Conservation (phyloP, 202 grass and related monocot genomes). For the Cymbopogon flexuosus region DNA sequence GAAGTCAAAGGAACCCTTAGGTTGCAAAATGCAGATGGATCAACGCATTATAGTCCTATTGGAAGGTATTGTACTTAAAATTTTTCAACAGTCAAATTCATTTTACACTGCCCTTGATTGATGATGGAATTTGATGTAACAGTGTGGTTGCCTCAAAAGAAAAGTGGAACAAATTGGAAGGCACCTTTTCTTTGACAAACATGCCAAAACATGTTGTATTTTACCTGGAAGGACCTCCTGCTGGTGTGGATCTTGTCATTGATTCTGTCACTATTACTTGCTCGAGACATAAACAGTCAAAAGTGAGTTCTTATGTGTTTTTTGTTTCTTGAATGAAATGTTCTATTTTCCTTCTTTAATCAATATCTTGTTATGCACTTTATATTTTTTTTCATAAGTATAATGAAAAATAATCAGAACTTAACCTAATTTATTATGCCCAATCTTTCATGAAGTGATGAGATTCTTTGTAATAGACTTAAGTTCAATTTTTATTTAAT, state of each 20-base stretch:
- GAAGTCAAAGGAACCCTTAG: slow-evolving; percentile 70
- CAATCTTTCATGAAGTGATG: background rate
- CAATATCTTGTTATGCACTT: background rate
- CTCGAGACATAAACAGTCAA: slow-evolving; percentile 42
- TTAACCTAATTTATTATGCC: background rate
- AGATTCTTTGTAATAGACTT: slow-evolving; percentile 1
- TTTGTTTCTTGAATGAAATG: background rate
- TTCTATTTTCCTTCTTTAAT: background rate
- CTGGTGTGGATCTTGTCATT: slow-evolving; percentile 72
- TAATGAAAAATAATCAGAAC: slow-evolving; percentile 12
- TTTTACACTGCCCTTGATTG: slow-evolving; percentile 13
- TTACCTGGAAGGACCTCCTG: slow-evolving; percentile 78
- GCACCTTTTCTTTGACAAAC: slow-evolving; percentile 59
- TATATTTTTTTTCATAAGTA: slow-evolving; percentile 11
- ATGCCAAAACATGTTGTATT: slow-evolving; percentile 65
- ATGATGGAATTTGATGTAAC: slow-evolving; percentile 27
- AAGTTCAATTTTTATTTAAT: background rate
- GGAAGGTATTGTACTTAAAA: slow-evolving; percentile 56
- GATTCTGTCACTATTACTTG: slow-evolving; percentile 75
- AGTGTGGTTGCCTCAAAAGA: slow-evolving; percentile 63
- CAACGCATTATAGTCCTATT: slow-evolving; percentile 53
- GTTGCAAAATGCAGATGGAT: slow-evolving; percentile 57
- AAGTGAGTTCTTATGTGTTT: slow-evolving; percentile 40
- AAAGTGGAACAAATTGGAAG: slow-evolving; percentile 84
- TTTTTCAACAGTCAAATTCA: slow-evolving; percentile 27